Percentiles rank a stretch among this genome's conserved stretches.
These are phyloP conservation scores for Flammula alnicola DNA, from an alignment of 1,284 basidiomycete genomes.

Conservation along the genomic window DNA sequence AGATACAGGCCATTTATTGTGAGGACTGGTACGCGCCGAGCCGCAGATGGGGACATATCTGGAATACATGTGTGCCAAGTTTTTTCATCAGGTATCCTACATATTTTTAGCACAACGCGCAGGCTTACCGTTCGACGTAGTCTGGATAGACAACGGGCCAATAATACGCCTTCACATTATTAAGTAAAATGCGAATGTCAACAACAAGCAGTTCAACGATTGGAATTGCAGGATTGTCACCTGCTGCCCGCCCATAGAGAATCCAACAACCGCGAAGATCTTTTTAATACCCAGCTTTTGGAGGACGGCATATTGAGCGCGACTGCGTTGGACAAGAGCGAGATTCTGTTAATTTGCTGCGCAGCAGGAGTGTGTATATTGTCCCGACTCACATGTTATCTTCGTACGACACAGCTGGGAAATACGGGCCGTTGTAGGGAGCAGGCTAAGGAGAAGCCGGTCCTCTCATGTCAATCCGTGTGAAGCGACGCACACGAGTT, in stretches of 20 bases:
- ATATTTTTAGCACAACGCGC: slow-evolving; percentile 54
- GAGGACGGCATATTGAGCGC: slow-evolving; percentile 60
- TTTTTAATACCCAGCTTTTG: slow-evolving; percentile 52
- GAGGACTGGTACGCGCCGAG: slow-evolving; percentile 62
- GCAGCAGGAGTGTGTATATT: too few relatives aligned
- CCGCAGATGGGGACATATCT: slow-evolving; percentile 60
- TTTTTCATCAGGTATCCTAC: background rate
- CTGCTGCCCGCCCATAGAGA: slow-evolving; percentile 69
- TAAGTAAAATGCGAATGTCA: slow-evolving; percentile 60
- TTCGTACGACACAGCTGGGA: slow-evolving; percentile 54
- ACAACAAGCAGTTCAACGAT: background rate
- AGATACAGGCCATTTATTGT: slow-evolving; percentile 56
- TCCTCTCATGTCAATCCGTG: slow-evolving; percentile 12
- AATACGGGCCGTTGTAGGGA: slow-evolving; percentile 54
- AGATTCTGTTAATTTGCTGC: slow-evolving; percentile 3
- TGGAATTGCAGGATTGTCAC: slow-evolving; percentile 25
- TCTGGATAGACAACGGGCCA: slow-evolving; percentile 67
- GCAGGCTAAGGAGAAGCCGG: slow-evolving; percentile 36
- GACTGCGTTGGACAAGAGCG: slow-evolving; percentile 34
- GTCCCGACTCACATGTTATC: slow-evolving; percentile 56
- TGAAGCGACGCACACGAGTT: slow-evolving; percentile 16
- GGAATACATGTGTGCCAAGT: too few relatives aligned
- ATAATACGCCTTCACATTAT: slow-evolving; percentile 60
- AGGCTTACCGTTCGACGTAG: slow-evolving; percentile 55
- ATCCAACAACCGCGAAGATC: slow-evolving; percentile 57